A percentile compares a stretch with the other conserved stretches of the same genome.
These are phyloP conservation scores for Abrus precatorius DNA, from an alignment of 306 rosid species.

Conservation along the genomic window DNA sequence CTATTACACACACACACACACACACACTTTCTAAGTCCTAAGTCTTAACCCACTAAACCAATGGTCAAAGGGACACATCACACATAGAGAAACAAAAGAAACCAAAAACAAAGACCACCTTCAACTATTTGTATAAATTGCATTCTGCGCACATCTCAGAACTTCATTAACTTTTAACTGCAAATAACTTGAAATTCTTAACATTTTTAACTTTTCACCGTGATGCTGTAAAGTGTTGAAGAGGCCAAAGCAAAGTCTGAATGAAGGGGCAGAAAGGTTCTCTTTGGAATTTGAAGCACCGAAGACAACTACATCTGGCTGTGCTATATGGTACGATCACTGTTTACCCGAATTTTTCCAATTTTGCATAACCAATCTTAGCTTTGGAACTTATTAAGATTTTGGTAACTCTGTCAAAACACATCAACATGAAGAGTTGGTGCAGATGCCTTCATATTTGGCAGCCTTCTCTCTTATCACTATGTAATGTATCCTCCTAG, in stretches of 20 bases:
- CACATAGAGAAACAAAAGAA: neutral
- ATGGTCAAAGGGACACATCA: constrained; percentile 34
- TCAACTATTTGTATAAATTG: neutral
- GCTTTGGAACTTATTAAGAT: constrained; percentile 54
- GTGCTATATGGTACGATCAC: constrained; percentile 5
- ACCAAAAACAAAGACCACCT: constrained; percentile 7
- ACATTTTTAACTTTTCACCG: constrained; percentile 27
- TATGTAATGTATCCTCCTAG: neutral
- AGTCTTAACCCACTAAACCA: neutral
- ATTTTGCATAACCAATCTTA: constrained; percentile 40
- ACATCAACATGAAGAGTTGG: neutral
- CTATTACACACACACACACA: neutral
- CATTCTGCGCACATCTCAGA: neutral
- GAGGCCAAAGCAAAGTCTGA: constrained; percentile 12
- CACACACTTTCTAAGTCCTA: constrained; percentile 1
- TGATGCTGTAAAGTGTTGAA: constrained; percentile 34
- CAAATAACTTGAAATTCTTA: neutral
- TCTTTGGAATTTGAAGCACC: constrained; percentile 66
- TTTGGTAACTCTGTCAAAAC: constrained; percentile 47
- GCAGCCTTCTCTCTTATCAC: constrained; percentile 19
- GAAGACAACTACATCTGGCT: constrained; percentile 39
- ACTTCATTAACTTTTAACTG: neutral
- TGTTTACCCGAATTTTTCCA: constrained; percentile 46
- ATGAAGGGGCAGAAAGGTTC: constrained; percentile 43
- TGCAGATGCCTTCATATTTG: constrained; percentile 29